Evolutionary conservation across 805 yeast species (phyloP), one percentile per base, ranked within the genome.

Genomic region (Monosporozyma aerobia): DNA sequence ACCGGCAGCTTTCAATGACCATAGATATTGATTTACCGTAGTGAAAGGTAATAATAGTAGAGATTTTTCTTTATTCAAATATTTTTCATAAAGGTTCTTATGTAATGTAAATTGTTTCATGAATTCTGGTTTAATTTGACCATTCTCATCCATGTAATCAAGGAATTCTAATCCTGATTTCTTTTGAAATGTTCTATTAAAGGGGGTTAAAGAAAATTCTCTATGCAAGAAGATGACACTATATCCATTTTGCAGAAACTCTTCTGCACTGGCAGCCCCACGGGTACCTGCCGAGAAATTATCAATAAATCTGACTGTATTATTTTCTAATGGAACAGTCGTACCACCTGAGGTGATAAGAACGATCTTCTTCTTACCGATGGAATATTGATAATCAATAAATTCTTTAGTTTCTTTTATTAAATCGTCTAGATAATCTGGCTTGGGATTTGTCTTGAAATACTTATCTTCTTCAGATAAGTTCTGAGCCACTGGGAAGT

Each of bases 261-360:
- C 85, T 68, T 94, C 99, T 3, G 98, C 96, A 41, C 95, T 84
- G 0, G 96, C 82, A 3, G 99, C 95, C 52, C 99, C 99, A 69
- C 99, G 80, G 0, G 97, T 94, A 25, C 99, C 99, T 25, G 98
- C 98, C 57, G 94, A 83, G 68, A 94, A 94, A 64, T 94, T 94
- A 69, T 94, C 99, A 62, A 94, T 90, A 69, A 94, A 94, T 51
- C 99, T 73, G 6, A 94, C 99, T 0, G 99, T 94, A 64, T 94
- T 94, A 69, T 90, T 90, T 63, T 94, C 99, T 58, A 94, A 73
- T 0, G 99, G 99, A 0, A 94, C 99, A 0, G 97, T 92, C 0
- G 99, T 94, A 23, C 99, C 99, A 25, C 99, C 99, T 8, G 92
- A 82, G 0, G 99, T 94, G 3, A 92, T 95, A 46, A 92, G 71